phyloP scores from a whole-genome alignment of 345 rosid genomes.

The Crucihimalaya himalaica region DNA sequence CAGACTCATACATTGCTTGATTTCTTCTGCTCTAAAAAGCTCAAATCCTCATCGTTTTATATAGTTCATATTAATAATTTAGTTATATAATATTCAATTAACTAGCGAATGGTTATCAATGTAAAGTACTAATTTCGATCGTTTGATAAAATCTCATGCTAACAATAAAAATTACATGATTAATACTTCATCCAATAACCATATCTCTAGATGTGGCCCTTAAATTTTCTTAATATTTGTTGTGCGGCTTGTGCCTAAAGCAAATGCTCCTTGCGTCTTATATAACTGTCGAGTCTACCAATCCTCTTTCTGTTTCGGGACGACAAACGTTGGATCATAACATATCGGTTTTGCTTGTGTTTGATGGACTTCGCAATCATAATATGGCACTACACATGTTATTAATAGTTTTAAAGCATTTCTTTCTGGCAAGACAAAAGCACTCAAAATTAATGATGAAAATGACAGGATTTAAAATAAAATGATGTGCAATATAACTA shows the following conservation, averaged over 20 bases:
- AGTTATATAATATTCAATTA: too few relatives aligned
- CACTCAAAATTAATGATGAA: neutral
- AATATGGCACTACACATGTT: neutral
- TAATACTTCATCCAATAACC: neutral
- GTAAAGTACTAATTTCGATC: too few relatives aligned
- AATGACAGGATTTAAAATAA: neutral
- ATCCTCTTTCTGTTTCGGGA: neutral
- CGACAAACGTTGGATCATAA: neutral
- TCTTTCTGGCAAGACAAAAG: neutral
- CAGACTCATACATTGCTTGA: too few relatives aligned
- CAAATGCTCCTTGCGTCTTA: neutral
- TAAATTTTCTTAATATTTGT: neutral
- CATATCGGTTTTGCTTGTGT: neutral
- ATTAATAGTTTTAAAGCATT: neutral
- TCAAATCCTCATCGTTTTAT: too few relatives aligned
- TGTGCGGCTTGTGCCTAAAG: too few relatives aligned
- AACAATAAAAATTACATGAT: neutral
- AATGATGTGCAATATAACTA: neutral
- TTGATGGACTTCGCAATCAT: neutral
- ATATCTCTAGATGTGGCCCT: neutral
- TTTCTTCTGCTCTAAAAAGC: too few relatives aligned
- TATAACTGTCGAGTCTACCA: neutral
- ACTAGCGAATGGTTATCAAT: too few relatives aligned
- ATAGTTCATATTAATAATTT: too few relatives aligned
- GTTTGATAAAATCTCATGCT: neutral